Percentiles rank a stretch among this genome's conserved stretches.
Conservation (phyloP, 192 early-diverging fungal genomes). For the Linnemannia zychae region DNA sequence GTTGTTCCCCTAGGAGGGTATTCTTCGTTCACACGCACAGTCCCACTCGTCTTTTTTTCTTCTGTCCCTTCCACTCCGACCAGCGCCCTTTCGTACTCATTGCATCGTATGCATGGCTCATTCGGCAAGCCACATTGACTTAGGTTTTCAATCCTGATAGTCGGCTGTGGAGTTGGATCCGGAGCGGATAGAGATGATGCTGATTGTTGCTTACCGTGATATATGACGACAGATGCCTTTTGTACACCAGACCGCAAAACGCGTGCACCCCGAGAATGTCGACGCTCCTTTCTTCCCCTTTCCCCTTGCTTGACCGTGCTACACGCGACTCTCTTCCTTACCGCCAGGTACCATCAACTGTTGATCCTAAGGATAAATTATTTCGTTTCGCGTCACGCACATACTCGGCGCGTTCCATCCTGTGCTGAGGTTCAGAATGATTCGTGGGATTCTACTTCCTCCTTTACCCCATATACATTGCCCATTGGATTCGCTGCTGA, state of each 20-base stretch:
- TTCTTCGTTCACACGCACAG: background rate
- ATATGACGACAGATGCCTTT: too few species aligned
- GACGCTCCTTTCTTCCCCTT: background rate
- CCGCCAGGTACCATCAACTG: background rate
- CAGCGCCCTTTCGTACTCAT: too few species aligned
- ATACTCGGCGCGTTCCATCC: slow-evolving; percentile 9
- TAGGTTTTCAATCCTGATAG: background rate
- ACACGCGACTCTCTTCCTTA: background rate
- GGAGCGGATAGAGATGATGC: background rate
- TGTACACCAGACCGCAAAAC: too few species aligned
- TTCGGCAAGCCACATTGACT: too few species aligned
- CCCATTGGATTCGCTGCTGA: background rate
- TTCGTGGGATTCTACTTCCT: slow-evolving; percentile 17
- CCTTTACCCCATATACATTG: background rate
- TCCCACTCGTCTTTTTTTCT: background rate
- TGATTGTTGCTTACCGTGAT: background rate
- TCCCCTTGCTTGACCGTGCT: background rate
- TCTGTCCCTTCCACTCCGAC: too few species aligned
- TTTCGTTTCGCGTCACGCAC: background rate
- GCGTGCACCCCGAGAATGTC: background rate
- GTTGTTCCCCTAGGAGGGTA: too few species aligned
- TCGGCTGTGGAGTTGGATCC: background rate
- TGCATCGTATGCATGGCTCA: too few species aligned
- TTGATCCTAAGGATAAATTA: too few species aligned
- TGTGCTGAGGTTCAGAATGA: slow-evolving; percentile 17